These are phyloP conservation scores for Isabelozyma gotoi DNA, from an alignment of 805 yeast genomes.

Conservation along the genomic window DNA sequence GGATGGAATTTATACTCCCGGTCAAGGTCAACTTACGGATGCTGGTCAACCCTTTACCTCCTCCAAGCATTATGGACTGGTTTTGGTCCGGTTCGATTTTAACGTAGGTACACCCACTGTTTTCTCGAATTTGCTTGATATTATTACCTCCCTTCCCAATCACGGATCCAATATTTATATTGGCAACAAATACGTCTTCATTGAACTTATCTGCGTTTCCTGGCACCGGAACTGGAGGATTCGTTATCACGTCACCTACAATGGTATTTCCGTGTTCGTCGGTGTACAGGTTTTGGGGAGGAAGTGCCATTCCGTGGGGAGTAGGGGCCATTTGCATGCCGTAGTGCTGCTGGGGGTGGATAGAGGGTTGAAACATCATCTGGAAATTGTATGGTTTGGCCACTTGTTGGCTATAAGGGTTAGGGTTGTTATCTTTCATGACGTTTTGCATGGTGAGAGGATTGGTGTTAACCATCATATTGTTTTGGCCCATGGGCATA, in stretches of 20 bases:
- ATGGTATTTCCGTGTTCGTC: constrained; percentile 46
- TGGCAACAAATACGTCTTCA: constrained; percentile 75
- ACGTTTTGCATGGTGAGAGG: constrained; percentile 16
- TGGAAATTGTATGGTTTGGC: constrained; percentile 34
- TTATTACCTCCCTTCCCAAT: constrained; percentile 87
- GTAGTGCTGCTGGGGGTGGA: constrained; percentile 29
- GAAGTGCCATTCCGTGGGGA: constrained; percentile 16
- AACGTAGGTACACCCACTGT: constrained; percentile 71
- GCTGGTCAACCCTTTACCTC: constrained; percentile 42
- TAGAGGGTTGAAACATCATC: constrained; percentile 40
- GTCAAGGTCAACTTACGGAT: constrained; percentile 62
- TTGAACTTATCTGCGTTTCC: constrained; percentile 50
- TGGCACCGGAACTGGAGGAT: constrained; percentile 33
- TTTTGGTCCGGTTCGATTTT: constrained; percentile 62
- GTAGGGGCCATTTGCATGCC: constrained; percentile 14
- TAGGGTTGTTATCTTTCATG: constrained; percentile 15
- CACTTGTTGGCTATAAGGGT: constrained; percentile 10
- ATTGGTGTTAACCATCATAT: constrained; percentile 15
- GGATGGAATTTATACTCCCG: constrained; percentile 67
- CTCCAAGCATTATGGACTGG: constrained; percentile 48
- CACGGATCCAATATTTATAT: constrained; percentile 75
- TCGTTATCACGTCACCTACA: constrained; percentile 43
- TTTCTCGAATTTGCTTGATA: constrained; percentile 71
- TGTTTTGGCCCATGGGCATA: constrained; percentile 11
- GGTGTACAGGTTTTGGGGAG: constrained; percentile 35